Evolutionary conservation across 306 rosid genomes (phyloP).

Genomic region (Prunus fruticosa): DNA sequence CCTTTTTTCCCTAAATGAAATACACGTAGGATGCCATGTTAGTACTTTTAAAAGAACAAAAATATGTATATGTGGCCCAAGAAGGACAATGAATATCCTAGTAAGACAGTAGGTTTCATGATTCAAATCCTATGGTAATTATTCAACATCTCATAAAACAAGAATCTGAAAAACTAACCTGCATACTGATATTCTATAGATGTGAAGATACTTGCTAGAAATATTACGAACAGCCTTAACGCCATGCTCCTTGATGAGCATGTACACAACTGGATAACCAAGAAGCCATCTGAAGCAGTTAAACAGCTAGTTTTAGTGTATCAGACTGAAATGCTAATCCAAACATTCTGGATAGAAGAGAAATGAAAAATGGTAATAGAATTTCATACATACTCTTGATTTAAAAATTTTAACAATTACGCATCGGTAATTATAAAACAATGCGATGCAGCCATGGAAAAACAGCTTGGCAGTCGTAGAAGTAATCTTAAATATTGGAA

Average conservation of each 20-base stretch:
- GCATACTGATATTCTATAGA: constrained; percentile 62
- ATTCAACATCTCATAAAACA: not conserved
- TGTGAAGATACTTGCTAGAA: constrained; percentile 71
- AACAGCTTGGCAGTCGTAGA: not conserved
- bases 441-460: not conserved
- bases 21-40: not conserved
- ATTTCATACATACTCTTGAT: not conserved
- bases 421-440: not conserved
- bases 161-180: constrained; percentile 48
- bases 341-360: not conserved
- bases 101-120: not conserved
- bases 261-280: constrained; percentile 81
- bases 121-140: not conserved
- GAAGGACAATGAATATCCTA: not conserved
- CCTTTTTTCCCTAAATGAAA: too few species aligned
- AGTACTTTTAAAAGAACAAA: not conserved
- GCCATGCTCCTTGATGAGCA: constrained; percentile 67
- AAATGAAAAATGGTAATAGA: not conserved
- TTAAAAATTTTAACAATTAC: not conserved
- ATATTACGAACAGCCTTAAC: constrained; percentile 68
- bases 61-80: not conserved
- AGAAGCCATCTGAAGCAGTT: constrained; percentile 83
- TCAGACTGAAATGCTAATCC: not conserved
- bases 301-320: constrained; percentile 16
- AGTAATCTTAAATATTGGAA: too few species aligned